These are phyloP conservation scores for Vigna trinervia DNA, from an alignment of 306 rosid genomes.

Conservation along the genomic window DNA sequence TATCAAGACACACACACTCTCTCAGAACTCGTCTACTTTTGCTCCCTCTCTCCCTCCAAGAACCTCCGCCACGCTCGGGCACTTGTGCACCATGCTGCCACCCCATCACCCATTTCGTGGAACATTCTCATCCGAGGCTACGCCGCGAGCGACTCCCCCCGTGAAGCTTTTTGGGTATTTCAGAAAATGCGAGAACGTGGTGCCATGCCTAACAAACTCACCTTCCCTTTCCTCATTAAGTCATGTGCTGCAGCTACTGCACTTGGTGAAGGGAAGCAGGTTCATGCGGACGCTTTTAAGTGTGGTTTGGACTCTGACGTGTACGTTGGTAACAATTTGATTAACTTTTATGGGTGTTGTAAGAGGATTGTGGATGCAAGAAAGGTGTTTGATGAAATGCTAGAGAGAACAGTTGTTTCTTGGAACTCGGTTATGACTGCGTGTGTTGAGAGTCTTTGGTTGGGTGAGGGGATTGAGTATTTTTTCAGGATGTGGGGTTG, in stretches of 20 bases:
- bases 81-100: slow-evolving; percentile 48
- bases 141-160: slow-evolving; percentile 59
- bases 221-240: slow-evolving; percentile 79
- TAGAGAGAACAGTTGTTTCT: slow-evolving; percentile 68
- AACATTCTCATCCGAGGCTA: slow-evolving; percentile 81
- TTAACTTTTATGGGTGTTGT: slow-evolving; percentile 72
- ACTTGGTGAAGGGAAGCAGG: slow-evolving; percentile 69
- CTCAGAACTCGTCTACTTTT: slow-evolving; percentile 68
- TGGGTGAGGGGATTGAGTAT: slow-evolving; percentile 60
- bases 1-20: slow-evolving; percentile 56
- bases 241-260: slow-evolving; percentile 55
- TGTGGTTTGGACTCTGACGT: slow-evolving; percentile 71
- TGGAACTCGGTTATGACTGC: slow-evolving; percentile 83
- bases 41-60: slow-evolving; percentile 58
- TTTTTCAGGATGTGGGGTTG: slow-evolving; percentile 66
- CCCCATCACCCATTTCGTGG: slow-evolving; percentile 66
- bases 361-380: slow-evolving; percentile 60
- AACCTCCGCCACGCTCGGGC: slow-evolving; percentile 61
- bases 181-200: slow-evolving; percentile 62
- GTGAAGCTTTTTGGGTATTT: slow-evolving; percentile 61
- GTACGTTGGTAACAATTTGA: slow-evolving; percentile 73
- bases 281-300: slow-evolving; percentile 66
- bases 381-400: slow-evolving; percentile 75
- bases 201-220: slow-evolving; percentile 64
- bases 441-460: slow-evolving; percentile 68